Evolutionary conservation across 1,284 basidiomycete species (phyloP).

Genomic region (Malassezia globosa): DNA sequence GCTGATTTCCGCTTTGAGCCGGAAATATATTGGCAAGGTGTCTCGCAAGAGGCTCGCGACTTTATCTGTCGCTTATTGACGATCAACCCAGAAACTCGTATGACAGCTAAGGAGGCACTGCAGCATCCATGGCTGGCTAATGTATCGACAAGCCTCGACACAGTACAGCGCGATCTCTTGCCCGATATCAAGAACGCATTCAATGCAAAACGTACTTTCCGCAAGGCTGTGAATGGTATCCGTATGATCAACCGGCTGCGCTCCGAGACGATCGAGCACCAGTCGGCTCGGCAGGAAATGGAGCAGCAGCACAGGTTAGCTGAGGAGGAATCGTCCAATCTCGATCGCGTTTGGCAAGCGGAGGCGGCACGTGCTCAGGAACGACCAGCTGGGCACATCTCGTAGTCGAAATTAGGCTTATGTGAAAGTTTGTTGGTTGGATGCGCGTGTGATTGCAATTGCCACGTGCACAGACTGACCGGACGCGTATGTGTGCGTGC

Average conservation of each 20-base stretch:
- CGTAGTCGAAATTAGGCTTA: too few relatives aligned
- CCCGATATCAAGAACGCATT: conserved; percentile 46
- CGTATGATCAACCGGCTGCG: conserved; percentile 29
- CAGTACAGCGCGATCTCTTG: conserved; percentile 35
- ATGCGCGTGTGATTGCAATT: too few relatives aligned
- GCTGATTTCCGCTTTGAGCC: conserved; percentile 44
- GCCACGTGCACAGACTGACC: too few relatives aligned
- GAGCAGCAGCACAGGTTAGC: conserved; percentile 11
- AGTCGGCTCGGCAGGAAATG: conserved; percentile 11
- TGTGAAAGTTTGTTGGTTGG: too few relatives aligned
- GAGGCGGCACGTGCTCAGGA: not conserved
- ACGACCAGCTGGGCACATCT: too few relatives aligned
- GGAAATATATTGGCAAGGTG: conserved; percentile 37
- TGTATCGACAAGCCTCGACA: not conserved
- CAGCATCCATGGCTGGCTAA: conserved; percentile 35
- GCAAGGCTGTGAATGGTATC: conserved; percentile 45
- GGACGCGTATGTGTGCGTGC: too few relatives aligned
- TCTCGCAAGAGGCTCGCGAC: conserved; percentile 34
- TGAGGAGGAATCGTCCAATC: conserved; percentile 21
- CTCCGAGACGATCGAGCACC: conserved; percentile 21
- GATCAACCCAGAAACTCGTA: conserved; percentile 28
- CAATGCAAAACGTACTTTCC: conserved; percentile 43
- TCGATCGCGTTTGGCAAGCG: conserved; percentile 23
- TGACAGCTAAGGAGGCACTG: conserved; percentile 36
- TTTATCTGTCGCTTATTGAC: conserved; percentile 42